Evolutionary conservation across 1,139 yeast species (phyloP).

Genomic region (Meyerozyma elateridarum): DNA sequence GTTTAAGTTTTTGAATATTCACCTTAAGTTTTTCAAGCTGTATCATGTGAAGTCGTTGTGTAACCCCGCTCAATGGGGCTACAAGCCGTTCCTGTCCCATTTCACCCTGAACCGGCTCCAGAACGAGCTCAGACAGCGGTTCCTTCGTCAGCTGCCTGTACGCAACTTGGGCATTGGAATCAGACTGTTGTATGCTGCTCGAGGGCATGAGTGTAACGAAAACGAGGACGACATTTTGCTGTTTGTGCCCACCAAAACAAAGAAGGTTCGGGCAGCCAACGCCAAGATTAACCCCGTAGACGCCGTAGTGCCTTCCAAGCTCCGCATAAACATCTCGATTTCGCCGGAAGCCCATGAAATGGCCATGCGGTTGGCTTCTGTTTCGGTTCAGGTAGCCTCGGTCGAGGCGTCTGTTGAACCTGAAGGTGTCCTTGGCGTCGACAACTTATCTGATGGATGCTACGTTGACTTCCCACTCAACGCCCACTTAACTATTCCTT

Average conservation of each 20-base stretch:
- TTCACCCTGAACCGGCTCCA: constrained; percentile 2
- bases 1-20: constrained; percentile 1
- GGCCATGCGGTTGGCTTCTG: constrained; percentile 34
- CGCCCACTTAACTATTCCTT: constrained; percentile 38
- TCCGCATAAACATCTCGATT: constrained; percentile 22
- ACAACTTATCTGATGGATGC: constrained; percentile 30
- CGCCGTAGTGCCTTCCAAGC: constrained; percentile 8
- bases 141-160: constrained; percentile 1
- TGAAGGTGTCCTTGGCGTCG: constrained; percentile 6
- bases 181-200: neutral
- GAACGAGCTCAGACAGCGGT: constrained; percentile 1
- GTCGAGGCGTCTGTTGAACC: constrained; percentile 7
- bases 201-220: neutral
- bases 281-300: too few species aligned
- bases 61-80: neutral
- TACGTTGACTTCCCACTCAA: constrained; percentile 50
- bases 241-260: constrained; percentile 1
- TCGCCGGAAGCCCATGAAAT: constrained; percentile 33
- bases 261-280: neutral
- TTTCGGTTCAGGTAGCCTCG: constrained; percentile 20
- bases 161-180: constrained; percentile 4
- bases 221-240: neutral
- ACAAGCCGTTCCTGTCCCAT: neutral
- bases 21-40: constrained; percentile 1
- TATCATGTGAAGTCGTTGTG: neutral